phyloP scores from a whole-genome alignment of 108 stramenopile species.

The Cylindrotheca closterium region DNA sequence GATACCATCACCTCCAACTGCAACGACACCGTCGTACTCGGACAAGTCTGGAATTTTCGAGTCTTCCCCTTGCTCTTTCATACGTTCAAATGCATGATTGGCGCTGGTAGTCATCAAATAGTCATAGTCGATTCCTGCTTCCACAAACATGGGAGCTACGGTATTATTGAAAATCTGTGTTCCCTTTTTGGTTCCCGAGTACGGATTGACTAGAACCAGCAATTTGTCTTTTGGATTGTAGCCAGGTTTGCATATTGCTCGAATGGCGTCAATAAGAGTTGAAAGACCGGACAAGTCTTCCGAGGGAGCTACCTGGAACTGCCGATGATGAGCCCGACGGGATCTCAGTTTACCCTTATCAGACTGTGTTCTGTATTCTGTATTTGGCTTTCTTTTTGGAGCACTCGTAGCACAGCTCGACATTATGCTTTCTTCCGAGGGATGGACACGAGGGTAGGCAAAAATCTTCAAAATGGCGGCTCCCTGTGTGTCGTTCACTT shows the following conservation, averaged over 20 bases:
- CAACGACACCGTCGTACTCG: slow-evolving; percentile 65
- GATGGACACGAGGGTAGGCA: slow-evolving; percentile 52
- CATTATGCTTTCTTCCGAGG: slow-evolving; percentile 20
- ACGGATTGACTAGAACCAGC: slow-evolving; percentile 76
- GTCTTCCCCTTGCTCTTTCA: slow-evolving; percentile 39
- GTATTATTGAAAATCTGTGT: slow-evolving; percentile 36
- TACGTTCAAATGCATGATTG: slow-evolving; percentile 72
- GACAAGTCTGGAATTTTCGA: slow-evolving; percentile 41
- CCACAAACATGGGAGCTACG: slow-evolving; percentile 70
- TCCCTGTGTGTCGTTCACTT: slow-evolving; percentile 31
- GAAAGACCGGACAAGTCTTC: slow-evolving; percentile 60
- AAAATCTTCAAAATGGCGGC: slow-evolving; percentile 54
- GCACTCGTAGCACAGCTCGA: slow-evolving; percentile 17
- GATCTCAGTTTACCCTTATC: slow-evolving; percentile 4
- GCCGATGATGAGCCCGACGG: slow-evolving; percentile 52
- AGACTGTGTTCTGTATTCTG: slow-evolving; percentile 3
- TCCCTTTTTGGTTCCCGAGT: slow-evolving; percentile 61
- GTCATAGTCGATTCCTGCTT: slow-evolving; percentile 67
- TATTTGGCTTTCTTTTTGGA: slow-evolving; percentile 6
- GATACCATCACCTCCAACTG: slow-evolving; percentile 86
- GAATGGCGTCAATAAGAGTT: slow-evolving; percentile 51
- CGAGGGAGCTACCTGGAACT: slow-evolving; percentile 48
- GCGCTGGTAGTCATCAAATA: slow-evolving; percentile 43
- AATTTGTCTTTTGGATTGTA: slow-evolving; percentile 5
- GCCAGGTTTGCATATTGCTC: slow-evolving; percentile 24